Evolutionary conservation across 805 yeast genomes (phyloP).

Genomic region (Yamadazyma endophytica): DNA sequence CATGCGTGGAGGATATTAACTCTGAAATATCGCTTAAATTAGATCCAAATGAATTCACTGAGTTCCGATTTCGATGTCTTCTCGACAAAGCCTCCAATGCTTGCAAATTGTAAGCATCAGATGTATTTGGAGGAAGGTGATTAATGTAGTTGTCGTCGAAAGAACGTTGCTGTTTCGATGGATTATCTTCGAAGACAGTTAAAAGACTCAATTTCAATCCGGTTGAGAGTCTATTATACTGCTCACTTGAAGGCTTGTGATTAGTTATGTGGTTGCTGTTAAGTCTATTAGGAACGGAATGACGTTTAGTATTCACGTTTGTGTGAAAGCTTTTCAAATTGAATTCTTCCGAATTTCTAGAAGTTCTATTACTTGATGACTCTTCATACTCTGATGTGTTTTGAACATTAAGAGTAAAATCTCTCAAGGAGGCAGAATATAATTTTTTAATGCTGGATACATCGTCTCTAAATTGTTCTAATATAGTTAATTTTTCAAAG

Average conservation of each 20-base stretch:
- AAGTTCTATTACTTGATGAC: conserved; percentile 18
- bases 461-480: conserved; percentile 32
- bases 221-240: conserved; percentile 27
- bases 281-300: conserved; percentile 14
- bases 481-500: conserved; percentile 33
- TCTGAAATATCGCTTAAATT: conserved; percentile 45
- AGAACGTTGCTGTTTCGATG: conserved; percentile 2
- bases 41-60: conserved; percentile 48
- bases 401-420: conserved; percentile 20
- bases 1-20: conserved; percentile 44
- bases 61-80: conserved; percentile 44
- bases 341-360: conserved; percentile 16
- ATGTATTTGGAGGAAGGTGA: conserved; percentile 17
- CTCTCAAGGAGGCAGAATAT: conserved; percentile 25
- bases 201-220: conserved; percentile 36
- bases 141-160: conserved; percentile 25
- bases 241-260: conserved; percentile 13
- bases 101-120: conserved; percentile 30
- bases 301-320: conserved; percentile 15
- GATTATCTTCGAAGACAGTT: conserved; percentile 33
- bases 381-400: too few species aligned
- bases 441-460: conserved; percentile 23
- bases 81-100: conserved; percentile 34
- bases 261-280: not conserved
- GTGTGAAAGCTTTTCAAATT: conserved; percentile 35